Base-by-base conservation (phyloP, 2,329 filamentous ascomycete species). In the Lanzia echinophila region DNA sequence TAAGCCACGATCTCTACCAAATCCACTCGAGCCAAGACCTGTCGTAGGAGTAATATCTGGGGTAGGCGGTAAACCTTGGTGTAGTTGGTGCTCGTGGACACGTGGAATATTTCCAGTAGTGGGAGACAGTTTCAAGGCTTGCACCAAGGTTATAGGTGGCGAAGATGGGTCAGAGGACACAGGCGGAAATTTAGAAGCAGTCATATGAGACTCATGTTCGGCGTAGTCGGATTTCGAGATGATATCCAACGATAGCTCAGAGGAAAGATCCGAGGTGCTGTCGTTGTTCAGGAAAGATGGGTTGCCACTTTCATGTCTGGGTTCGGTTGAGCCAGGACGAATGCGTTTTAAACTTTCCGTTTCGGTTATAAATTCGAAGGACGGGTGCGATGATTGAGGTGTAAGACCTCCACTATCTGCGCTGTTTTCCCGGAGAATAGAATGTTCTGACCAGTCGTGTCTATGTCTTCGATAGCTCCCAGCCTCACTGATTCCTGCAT, bases 401-500 rank as follows among this genome's bases (percentile, higher is more conserved):
- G 60, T 64, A n/a, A 62, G 61, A 10, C 63, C 47, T 33, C 65
- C 60, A 46, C 58, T 57, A 2, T 70, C 69, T 3, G 72, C 71
- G 19, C 78, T 78, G 1, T 75, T 71, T 0, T 70, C 77, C 50
- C 75, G 72, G 4, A 83, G 70, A 28, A 83, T 67, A 0, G 82
- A 84, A 41, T 72, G 75, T 38, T 81, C 70, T 10, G 75, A 76
- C 81, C 81, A 84, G 55, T 76, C 73, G 6, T 66, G 68, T 11
- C 71, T 71, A 24, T 65, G 62, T 36, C 67, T 69, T 54, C 70
- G 71, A 7, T 64, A 69, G 1, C 69, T 52, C 20, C 33, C 75
- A 57, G 81, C 77, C 41, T 82, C 78, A 0, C 75, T 76, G 31
- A 77, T 66, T 3, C 79, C 87, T 47, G 87, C 81, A 57, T 92